Evolutionary conservation across 1,284 basidiomycete species (phyloP).

Genomic region (Cerrena zonata): DNA sequence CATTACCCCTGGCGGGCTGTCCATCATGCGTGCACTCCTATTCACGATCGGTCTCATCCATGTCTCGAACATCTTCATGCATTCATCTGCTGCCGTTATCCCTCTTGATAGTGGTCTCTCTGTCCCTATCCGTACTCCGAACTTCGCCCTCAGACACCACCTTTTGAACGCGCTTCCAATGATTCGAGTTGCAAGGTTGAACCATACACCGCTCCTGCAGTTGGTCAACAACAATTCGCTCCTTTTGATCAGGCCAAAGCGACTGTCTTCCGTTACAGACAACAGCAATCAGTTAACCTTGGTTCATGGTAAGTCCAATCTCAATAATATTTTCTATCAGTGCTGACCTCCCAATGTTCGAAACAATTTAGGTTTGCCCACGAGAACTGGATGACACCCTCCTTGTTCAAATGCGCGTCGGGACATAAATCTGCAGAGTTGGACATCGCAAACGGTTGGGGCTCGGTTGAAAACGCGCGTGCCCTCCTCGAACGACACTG

Average conservation of each 20-base stretch:
- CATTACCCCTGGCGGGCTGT: not conserved
- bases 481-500: slow-evolving; percentile 67
- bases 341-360: slow-evolving; percentile 1
- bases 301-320: slow-evolving; percentile 61
- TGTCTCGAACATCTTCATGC: not conserved
- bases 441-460: slow-evolving; percentile 53
- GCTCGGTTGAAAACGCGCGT: slow-evolving; percentile 41
- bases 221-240: slow-evolving; percentile 37
- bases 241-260: slow-evolving; percentile 45
- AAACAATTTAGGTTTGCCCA: slow-evolving; percentile 58
- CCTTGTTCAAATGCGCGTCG: slow-evolving; percentile 59
- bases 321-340: slow-evolving; percentile 2
- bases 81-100: not conserved
- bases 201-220: slow-evolving; percentile 31
- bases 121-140: not conserved
- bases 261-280: slow-evolving; percentile 54
- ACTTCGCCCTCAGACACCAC: no score
- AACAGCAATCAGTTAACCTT: slow-evolving; percentile 62
- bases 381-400: slow-evolving; percentile 75
- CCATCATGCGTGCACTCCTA: not conserved
- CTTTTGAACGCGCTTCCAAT: no score
- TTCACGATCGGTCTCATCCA: not conserved
- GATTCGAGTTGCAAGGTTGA: slow-evolving; percentile 1
- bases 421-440: slow-evolving; percentile 50
- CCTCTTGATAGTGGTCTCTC: not conserved